phyloP scores from a whole-genome alignment of 2,329 filamentous ascomycete genomes.

The Tolypocladium nubicola region DNA sequence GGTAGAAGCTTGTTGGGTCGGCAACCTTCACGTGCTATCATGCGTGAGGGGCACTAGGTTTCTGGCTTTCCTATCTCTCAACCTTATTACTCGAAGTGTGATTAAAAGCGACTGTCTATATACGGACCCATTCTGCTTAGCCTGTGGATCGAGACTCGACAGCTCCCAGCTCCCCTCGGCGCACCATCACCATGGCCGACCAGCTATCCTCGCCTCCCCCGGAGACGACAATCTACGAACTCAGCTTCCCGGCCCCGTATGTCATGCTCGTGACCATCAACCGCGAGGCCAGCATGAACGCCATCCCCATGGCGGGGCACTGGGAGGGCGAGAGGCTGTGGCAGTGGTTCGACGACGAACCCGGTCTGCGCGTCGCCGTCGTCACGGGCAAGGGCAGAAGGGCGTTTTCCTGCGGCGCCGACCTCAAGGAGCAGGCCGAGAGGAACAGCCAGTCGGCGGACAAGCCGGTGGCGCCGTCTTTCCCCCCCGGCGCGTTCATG shows the following conservation, averaged over 20 bases:
- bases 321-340: constrained; percentile 37
- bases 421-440: constrained; percentile 36
- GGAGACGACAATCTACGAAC: constrained; percentile 8
- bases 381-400: constrained; percentile 40
- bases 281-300: constrained; percentile 37
- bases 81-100: not conserved
- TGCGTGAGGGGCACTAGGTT: not conserved
- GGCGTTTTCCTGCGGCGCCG: constrained; percentile 45
- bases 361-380: constrained; percentile 33
- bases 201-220: constrained; percentile 7
- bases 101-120: not conserved
- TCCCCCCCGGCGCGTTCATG: constrained; percentile 29
- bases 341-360: constrained; percentile 42
- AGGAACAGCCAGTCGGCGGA: constrained; percentile 10
- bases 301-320: constrained; percentile 29
- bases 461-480: constrained; percentile 1
- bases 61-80: not conserved
- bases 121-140: not conserved
- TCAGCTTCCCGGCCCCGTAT: constrained; percentile 33
- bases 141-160: not conserved
- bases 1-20: not conserved
- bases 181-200: constrained; percentile 3
- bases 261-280: constrained; percentile 43
- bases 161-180: not conserved
- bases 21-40: not conserved